Conservation (phyloP, 108 stramenopile genomes). For the Cyclotella cryptica region DNA sequence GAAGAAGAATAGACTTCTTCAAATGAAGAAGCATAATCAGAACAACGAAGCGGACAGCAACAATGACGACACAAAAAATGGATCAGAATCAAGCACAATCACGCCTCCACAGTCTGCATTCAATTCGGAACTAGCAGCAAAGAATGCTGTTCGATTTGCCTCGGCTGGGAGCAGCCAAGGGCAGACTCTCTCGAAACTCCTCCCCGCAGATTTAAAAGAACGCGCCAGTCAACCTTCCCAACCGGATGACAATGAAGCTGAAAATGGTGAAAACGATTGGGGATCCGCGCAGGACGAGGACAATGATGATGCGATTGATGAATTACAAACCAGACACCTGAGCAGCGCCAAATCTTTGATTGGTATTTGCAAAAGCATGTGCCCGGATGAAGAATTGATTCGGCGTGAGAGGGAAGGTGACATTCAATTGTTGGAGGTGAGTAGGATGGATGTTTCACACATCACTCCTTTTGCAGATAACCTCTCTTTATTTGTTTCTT, state of each 20-base stretch:
- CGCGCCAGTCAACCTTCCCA: constrained; percentile 1
- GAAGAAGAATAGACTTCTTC: constrained; percentile 44
- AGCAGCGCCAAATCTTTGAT: constrained; percentile 68
- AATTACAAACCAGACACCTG: constrained; percentile 37
- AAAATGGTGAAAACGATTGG: constrained; percentile 14
- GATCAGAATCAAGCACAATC: background rate
- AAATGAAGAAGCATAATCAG: constrained; percentile 25
- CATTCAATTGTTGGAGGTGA: constrained; percentile 82
- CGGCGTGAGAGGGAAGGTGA: constrained; percentile 81
- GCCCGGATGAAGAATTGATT: constrained; percentile 85
- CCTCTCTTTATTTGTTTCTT: background rate
- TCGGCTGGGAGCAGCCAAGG: constrained; percentile 10
- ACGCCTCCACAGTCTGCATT: background rate
- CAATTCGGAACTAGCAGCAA: constrained; percentile 49
- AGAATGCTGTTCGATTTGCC: constrained; percentile 56
- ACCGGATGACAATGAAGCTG: background rate
- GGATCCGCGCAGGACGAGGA: constrained; percentile 8
- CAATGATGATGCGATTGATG: constrained; percentile 37
- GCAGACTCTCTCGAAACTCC: constrained; percentile 14
- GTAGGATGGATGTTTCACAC: background rate
- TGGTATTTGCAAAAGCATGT: constrained; percentile 81
- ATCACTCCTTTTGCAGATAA: background rate
- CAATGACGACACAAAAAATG: background rate
- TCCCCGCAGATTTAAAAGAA: constrained; percentile 53
- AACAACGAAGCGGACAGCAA: background rate